phyloP scores from a whole-genome alignment of 2,329 filamentous ascomycete species.

The Seiridium cupressi region DNA sequence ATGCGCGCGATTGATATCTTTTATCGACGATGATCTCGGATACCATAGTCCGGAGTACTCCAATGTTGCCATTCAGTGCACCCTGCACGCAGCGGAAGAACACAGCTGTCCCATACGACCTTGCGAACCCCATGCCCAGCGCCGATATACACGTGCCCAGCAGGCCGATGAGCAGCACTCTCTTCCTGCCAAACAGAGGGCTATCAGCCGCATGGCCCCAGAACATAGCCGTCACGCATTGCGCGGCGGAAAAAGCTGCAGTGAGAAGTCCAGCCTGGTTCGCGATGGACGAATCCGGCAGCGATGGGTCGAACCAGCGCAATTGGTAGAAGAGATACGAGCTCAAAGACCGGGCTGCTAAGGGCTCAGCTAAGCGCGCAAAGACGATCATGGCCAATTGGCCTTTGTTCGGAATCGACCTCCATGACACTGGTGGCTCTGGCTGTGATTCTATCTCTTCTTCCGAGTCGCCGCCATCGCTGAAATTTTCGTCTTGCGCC shows the following conservation, averaged over 20 bases:
- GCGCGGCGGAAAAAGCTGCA: constrained; percentile 65
- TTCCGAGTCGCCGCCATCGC: background rate
- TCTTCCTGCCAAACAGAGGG: constrained; percentile 59
- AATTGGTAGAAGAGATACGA: constrained; percentile 4
- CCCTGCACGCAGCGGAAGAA: constrained; percentile 57
- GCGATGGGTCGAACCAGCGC: background rate
- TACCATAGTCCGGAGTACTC: constrained; percentile 74
- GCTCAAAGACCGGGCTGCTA: background rate
- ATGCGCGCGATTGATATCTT: constrained; percentile 50
- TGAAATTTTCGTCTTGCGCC: too few species aligned
- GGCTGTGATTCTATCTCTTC: background rate
- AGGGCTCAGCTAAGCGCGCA: background rate
- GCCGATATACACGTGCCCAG: constrained; percentile 61
- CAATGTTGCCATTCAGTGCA: constrained; percentile 69
- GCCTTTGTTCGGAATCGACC: constrained; percentile 5
- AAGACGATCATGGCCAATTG: constrained; percentile 2
- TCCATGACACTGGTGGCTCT: constrained; percentile 10
- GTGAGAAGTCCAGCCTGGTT: constrained; percentile 68
- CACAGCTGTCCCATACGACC: constrained; percentile 3
- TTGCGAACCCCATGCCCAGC: constrained; percentile 68
- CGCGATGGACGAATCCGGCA: constrained; percentile 38
- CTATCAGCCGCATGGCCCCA: constrained; percentile 56
- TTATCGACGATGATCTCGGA: constrained; percentile 70
- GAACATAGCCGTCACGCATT: constrained; percentile 67
- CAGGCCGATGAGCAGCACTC: constrained; percentile 64